phyloP scores from a whole-genome alignment of 1,284 basidiomycete genomes.

The Leccinum angustisporum region DNA sequence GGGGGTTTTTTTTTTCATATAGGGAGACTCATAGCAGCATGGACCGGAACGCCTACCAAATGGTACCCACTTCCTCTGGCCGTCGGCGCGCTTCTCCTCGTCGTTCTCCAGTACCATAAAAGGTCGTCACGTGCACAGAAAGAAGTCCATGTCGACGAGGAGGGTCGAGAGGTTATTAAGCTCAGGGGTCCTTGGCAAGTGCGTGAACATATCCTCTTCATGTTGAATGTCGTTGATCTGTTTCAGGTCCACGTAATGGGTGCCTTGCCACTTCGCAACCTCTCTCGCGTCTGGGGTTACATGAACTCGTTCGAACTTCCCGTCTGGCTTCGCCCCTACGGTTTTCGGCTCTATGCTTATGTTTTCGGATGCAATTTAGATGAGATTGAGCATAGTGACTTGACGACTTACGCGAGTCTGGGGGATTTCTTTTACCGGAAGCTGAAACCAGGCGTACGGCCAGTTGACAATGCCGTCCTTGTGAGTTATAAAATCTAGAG shows the following conservation, averaged over 20 bases:
- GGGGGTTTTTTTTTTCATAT: not conserved
- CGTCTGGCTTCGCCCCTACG: slow-evolving; percentile 90
- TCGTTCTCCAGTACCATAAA: slow-evolving; percentile 79
- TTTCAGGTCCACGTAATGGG: slow-evolving; percentile 90
- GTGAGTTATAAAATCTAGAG: slow-evolving; percentile 43
- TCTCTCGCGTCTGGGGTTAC: slow-evolving; percentile 96
- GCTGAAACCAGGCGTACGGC: slow-evolving; percentile 80
- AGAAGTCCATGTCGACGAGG: slow-evolving; percentile 73
- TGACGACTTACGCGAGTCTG: slow-evolving; percentile 78
- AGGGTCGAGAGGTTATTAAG: slow-evolving; percentile 69
- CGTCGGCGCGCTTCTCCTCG: slow-evolving; percentile 85
- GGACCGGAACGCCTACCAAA: slow-evolving; percentile 86
- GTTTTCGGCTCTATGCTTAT: slow-evolving; percentile 82
- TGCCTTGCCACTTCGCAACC: slow-evolving; percentile 89
- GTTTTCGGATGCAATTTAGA: slow-evolving; percentile 94
- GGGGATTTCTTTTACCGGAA: slow-evolving; percentile 96
- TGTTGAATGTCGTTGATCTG: slow-evolving; percentile 6
- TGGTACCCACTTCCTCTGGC: slow-evolving; percentile 97
- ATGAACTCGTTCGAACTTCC: slow-evolving; percentile 91
- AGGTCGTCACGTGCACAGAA: slow-evolving; percentile 47
- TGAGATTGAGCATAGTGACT: slow-evolving; percentile 82
- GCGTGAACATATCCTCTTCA: slow-evolving; percentile 28
- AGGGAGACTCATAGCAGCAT: slow-evolving; percentile 68
- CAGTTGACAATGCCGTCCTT: slow-evolving; percentile 76
- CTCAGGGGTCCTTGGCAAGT: slow-evolving; percentile 96